A percentile compares a stretch with the other conserved stretches of the same genome.
phyloP scores from a whole-genome alignment of 768 basidiomycete genomes.

The Suillus brevipes region DNA sequence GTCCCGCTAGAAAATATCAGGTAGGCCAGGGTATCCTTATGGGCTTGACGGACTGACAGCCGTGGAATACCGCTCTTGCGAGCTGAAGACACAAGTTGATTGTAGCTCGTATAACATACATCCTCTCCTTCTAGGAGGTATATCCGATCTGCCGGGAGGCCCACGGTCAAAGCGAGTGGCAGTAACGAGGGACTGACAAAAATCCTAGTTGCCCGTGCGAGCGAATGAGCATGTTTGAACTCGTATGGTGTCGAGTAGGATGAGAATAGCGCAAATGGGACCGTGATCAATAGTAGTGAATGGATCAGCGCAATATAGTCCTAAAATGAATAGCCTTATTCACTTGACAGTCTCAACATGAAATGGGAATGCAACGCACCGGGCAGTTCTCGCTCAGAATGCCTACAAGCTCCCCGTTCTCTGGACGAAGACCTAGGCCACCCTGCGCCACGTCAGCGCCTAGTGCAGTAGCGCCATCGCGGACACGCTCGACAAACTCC shows the following conservation, averaged over 20 bases:
- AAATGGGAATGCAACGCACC: constrained; percentile 36
- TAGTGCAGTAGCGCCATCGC: constrained; percentile 52
- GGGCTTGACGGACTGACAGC: constrained; percentile 41
- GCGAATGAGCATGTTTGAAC: constrained; percentile 45
- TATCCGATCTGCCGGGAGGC: constrained; percentile 37
- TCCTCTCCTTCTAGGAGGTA: constrained; percentile 43
- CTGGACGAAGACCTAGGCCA: constrained; percentile 49
- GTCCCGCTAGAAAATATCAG: constrained; percentile 72
- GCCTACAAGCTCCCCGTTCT: constrained; percentile 56
- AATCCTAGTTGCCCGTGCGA: constrained; percentile 45
- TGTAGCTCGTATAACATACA: constrained; percentile 39
- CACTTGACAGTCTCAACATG: neutral
- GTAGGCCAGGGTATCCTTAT: constrained; percentile 56
- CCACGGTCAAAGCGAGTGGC: constrained; percentile 34
- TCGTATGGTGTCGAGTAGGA: constrained; percentile 51
- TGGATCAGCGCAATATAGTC: constrained; percentile 48
- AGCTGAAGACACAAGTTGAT: constrained; percentile 40
- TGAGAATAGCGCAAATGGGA: constrained; percentile 49
- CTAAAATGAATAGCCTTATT: constrained; percentile 26
- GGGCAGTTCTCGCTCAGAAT: constrained; percentile 66
- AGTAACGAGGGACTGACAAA: constrained; percentile 47
- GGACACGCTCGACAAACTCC: constrained; percentile 48
- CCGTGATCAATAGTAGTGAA: constrained; percentile 41
- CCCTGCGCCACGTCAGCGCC: constrained; percentile 45
- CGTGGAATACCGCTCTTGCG: constrained; percentile 36